Conservation (phyloP, 306 rosid genomes). For the Glycine soja region DNA sequence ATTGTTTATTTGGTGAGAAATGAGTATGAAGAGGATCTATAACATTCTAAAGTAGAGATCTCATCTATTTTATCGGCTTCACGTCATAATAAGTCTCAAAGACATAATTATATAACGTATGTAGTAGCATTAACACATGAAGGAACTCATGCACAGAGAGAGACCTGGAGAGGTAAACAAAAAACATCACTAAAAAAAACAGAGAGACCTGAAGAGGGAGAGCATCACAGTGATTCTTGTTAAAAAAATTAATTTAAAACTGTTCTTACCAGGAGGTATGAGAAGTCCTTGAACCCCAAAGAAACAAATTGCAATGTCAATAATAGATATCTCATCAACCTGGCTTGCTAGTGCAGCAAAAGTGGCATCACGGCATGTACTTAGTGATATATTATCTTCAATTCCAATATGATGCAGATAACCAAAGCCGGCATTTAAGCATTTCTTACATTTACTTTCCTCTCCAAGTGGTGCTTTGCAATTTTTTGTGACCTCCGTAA, state of each 20-base stretch:
- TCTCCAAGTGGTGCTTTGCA: constrained; percentile 74
- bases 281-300: constrained; percentile 88
- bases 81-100: constrained; percentile 35
- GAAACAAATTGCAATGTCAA: constrained; percentile 88
- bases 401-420: constrained; percentile 80
- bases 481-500: constrained; percentile 63
- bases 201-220: constrained; percentile 16
- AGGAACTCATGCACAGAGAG: not conserved
- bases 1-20: constrained; percentile 16
- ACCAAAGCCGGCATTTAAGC: constrained; percentile 79
- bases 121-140: constrained; percentile 29
- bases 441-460: constrained; percentile 76
- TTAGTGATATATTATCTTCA: constrained; percentile 74
- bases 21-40: constrained; percentile 14
- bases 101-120: constrained; percentile 7
- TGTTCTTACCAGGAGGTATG: constrained; percentile 62
- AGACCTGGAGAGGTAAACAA: not conserved
- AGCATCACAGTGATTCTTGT: not conserved
- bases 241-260: constrained; percentile 6
- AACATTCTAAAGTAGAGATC: constrained; percentile 35
- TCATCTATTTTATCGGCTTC: constrained; percentile 22
- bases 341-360: constrained; percentile 87
- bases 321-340: constrained; percentile 62
- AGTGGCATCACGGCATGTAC: constrained; percentile 94
- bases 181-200: not conserved